Evolutionary conservation across 2,329 filamentous ascomycete genomes (phyloP).

Genomic region (Penicillium sp.): DNA sequence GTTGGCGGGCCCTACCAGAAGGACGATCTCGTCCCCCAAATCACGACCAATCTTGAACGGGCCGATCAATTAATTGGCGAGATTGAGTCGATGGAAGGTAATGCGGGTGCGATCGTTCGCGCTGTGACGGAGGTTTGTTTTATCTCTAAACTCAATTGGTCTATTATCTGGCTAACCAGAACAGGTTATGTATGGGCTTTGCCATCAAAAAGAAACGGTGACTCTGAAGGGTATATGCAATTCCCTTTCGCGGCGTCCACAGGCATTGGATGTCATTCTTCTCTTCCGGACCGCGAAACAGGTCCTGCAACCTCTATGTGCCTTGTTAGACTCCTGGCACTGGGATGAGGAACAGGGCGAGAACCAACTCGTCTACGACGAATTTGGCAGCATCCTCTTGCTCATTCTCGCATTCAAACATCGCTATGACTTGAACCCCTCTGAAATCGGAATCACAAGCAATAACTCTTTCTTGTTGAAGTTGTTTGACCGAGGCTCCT

Average conservation of each 20-base stretch:
- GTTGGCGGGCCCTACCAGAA: conserved; percentile 75
- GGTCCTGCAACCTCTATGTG: conserved; percentile 62
- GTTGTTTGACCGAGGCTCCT: conserved; percentile 53
- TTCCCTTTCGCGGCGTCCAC: conserved; percentile 58
- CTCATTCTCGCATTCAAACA: conserved; percentile 62
- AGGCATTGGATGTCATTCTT: conserved; percentile 62
- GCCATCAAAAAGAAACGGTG: conserved; percentile 64
- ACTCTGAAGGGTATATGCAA: conserved; percentile 66
- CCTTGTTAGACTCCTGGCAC: conserved; percentile 64
- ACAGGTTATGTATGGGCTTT: conserved; percentile 59
- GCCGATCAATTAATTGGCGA: conserved; percentile 78
- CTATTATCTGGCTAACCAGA: neutral
- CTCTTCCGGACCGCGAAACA: conserved; percentile 63
- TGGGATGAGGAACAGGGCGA: conserved; percentile 69
- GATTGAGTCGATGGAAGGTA: conserved; percentile 87
- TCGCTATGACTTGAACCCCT: conserved; percentile 58
- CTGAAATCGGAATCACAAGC: conserved; percentile 57
- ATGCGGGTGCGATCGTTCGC: conserved; percentile 81
- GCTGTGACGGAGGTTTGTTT: conserved; percentile 70
- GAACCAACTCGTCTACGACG: conserved; percentile 68
- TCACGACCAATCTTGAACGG: conserved; percentile 73
- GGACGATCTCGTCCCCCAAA: conserved; percentile 77
- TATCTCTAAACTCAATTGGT: no score
- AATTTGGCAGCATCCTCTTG: conserved; percentile 66
- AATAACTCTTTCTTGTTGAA: conserved; percentile 61